A percentile compares a stretch with the other conserved stretches of the same genome.
Conservation (phyloP, 202 grass and related monocot genomes). For the Bolboschoenoplectus hybrid region DNA sequence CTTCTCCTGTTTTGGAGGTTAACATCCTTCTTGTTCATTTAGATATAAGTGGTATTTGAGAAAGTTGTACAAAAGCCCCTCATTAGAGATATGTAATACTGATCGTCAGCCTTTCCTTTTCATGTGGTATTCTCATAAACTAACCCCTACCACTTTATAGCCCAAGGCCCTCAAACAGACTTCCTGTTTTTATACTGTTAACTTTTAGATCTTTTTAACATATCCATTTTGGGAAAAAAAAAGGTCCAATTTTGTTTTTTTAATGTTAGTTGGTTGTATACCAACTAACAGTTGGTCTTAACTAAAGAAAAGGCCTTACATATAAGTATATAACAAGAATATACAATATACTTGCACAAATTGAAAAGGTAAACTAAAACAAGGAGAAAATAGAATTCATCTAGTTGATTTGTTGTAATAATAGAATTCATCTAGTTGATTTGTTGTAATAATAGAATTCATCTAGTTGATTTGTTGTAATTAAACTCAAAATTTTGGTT, state of each 20-base stretch:
- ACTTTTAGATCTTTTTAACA: background rate
- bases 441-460: background rate
- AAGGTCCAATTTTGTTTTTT: background rate
- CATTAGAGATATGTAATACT: constrained; percentile 7
- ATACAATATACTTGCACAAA: background rate
- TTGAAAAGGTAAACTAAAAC: background rate
- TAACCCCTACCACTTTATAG: background rate
- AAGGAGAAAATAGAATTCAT: background rate
- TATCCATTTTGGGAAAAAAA: background rate
- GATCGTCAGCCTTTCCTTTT: background rate
- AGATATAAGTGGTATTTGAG: constrained; percentile 15
- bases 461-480: background rate
- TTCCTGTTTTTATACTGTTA: background rate
- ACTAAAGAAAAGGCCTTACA: background rate
- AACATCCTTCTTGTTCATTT: constrained; percentile 18
- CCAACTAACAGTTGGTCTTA: background rate
- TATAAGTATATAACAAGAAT: background rate
- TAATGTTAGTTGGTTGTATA: background rate
- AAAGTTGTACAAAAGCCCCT: constrained; percentile 24
- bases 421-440: background rate
- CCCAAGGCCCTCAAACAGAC: background rate
- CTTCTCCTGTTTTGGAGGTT: constrained; percentile 90
- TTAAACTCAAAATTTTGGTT: constrained; percentile 19
- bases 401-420: background rate
- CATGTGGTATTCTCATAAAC: background rate